Evolutionary conservation across 2,329 filamentous ascomycete genomes (phyloP), one percentile per base, ranked within the genome.

Genomic region (Ustilaginoidea virens): DNA sequence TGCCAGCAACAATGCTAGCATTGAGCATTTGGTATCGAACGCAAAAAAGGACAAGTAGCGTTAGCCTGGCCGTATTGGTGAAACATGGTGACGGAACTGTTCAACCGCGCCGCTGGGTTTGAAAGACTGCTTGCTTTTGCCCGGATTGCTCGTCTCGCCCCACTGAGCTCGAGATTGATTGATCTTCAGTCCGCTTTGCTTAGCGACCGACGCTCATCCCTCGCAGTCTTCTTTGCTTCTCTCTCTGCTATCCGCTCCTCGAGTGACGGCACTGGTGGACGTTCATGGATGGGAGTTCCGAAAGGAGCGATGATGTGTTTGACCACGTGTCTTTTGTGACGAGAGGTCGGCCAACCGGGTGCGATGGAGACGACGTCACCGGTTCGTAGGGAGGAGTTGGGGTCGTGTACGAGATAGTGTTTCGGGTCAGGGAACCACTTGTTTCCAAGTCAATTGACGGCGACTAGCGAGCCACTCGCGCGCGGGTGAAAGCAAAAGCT

Each of bases 361-460:
- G 63, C 60, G 41, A 87, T 80, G 36, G 72, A 65, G 17, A 90
- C 70, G 3, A 87, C 69, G 49, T 90, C 81, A 46, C 81, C 81
- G 28, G 68, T 66, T 33, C 74, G 66, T 21, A 85, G 65, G 16
- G 78, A 83, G 40, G 73, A 69, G 50, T 70, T 71, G 17, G 81
- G 81, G 52, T 90, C 81, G 58, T 83, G 78, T 21, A 86, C 80
- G 17, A 87, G 69, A 47, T 77, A 66, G 39, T 71, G 66, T 38
- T 65, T 60, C 14, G 69, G 67, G 25, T 66, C 58, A 43, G 74
- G 66, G 51, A 79, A 86, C 57, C 48, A 56, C 55, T 58, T 5
- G 11, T 5, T 14, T 11, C 15, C 11, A 16, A 30, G 30, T 27
- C 20, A 17, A 22, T 27, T 11, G 19, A 21, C 19, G 19, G 19